Evolutionary conservation across 331 rosid genomes (phyloP).

Genomic region (Acacia concinna): DNA sequence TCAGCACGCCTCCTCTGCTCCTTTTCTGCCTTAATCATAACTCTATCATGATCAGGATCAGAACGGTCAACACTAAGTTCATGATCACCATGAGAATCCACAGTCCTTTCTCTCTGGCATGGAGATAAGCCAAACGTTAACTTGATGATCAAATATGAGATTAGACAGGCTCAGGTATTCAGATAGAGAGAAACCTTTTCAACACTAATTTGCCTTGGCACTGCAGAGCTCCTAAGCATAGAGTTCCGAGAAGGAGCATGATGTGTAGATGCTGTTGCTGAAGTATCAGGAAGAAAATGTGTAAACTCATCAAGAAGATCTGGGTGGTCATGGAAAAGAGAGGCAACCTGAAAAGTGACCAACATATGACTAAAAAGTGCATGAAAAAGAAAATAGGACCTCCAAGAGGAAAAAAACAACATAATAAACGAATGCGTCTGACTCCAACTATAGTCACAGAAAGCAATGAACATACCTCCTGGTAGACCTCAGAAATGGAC

Average conservation of each 20-base stretch:
- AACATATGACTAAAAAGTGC: conserved; percentile 25
- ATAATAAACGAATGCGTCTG: conserved; percentile 4
- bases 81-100: conserved; percentile 63
- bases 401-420: conserved; percentile 1
- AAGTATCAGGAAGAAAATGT: conserved; percentile 84
- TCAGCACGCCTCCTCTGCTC: conserved; percentile 74
- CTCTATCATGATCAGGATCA: conserved; percentile 71
- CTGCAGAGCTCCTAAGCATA: conserved; percentile 71
- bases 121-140: conserved; percentile 39
- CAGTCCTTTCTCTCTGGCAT: conserved; percentile 72
- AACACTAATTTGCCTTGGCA: conserved; percentile 70
- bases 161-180: conserved; percentile 21
- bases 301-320: conserved; percentile 89
- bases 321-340: conserved; percentile 71
- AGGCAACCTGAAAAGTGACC: conserved; percentile 66
- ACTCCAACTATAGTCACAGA: conserved; percentile 14
- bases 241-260: conserved; percentile 55
- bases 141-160: conserved; percentile 35
- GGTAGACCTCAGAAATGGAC: conserved; percentile 74
- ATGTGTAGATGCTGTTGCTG: conserved; percentile 60
- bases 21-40: conserved; percentile 62
- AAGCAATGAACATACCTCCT: conserved; percentile 61
- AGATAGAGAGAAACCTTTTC: conserved; percentile 63
- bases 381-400: conserved; percentile 1
- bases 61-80: conserved; percentile 91